A percentile compares a stretch with the other conserved stretches of the same genome.
Evolutionary conservation across 129 eudicot genomes (phyloP).

Genomic region (Cynara cardunculus): DNA sequence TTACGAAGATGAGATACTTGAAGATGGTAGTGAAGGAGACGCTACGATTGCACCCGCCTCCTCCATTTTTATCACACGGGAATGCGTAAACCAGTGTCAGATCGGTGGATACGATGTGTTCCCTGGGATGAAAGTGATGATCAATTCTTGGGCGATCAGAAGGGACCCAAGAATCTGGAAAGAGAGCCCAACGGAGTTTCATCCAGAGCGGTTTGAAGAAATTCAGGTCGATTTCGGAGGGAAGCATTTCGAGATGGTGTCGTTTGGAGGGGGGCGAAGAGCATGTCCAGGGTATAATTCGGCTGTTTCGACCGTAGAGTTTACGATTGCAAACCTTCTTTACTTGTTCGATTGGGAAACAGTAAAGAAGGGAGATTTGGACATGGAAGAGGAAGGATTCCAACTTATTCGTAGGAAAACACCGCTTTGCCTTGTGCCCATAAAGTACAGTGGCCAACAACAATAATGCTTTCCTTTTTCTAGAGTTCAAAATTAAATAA

Average conservation of each 20-base stretch:
- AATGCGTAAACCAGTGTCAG: conserved; percentile 4
- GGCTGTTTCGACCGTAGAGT: conserved; percentile 9
- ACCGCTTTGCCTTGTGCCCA: conserved; percentile 34
- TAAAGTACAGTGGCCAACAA: background rate
- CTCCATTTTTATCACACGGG: conserved; percentile 28
- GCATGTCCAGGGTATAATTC: conserved; percentile 30
- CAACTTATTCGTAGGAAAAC: conserved; percentile 16
- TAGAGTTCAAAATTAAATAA: background rate
- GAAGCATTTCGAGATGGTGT: conserved; percentile 37
- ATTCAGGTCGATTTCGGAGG: conserved; percentile 37
- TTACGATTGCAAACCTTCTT: conserved; percentile 28
- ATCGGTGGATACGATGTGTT: conserved; percentile 16
- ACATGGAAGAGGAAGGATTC: conserved; percentile 33
- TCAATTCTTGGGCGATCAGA: conserved; percentile 32
- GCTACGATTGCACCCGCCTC: conserved; percentile 30
- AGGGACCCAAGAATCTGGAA: conserved; percentile 9
- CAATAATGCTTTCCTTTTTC: background rate
- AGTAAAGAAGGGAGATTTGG: conserved; percentile 24
- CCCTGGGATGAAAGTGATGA: conserved; percentile 16
- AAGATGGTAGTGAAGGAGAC: conserved; percentile 39
- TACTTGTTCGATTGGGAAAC: conserved; percentile 39
- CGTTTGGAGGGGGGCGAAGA: conserved; percentile 51
- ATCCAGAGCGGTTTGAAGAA: conserved; percentile 44
- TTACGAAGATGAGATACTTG: conserved; percentile 19
- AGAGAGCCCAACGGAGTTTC: conserved; percentile 30